Base-by-base conservation (phyloP, 768 basidiomycete genomes). In the Hydnomerulius pinastri region DNA sequence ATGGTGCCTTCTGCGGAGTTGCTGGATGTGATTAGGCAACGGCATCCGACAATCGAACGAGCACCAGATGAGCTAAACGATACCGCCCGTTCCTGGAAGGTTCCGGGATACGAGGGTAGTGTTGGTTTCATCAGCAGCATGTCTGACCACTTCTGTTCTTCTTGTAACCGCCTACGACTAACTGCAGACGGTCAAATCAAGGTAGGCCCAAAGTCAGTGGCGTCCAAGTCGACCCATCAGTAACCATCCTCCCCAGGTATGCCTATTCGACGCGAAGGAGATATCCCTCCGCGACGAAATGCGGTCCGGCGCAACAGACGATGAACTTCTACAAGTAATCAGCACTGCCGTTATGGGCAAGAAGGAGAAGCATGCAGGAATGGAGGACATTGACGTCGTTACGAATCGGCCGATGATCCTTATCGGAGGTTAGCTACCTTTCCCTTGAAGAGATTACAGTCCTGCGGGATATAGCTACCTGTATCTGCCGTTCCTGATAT, bases 161-260 rank as follows among this genome's bases (percentile, higher is more conserved):
- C 85, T 1, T 95, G 92, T 71, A 92, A 91, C 60, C 79, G 92
- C 49, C 73, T 94, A 43, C 77, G 92, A 35, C 74, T 95, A 39
- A 93, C 90, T n/a, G 87, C 91, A 11, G 92, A 95, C 59, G 92
- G 93, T 6, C 82, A 93, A 63, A 89, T 95, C 58, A 95, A 95
- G 78, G 90, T 81, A 54, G 53, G 63, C 27, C 36, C 45, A 41
- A 43, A 38, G 5, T 39, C 10, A 27, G 20, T 48, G 18, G 21
- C 20, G 4, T 44, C 8, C 24, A 24, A 41, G 24, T 38, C 41
- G 18, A 48, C 36, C 48, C 27, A 45, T 23, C 40, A 9, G n/a
- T 33, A 43, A 27, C 40, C n/a, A 11, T 12, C n/a, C n/a, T n/a
- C n/a, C n/a, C n/a, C 58, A 92, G 91, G 91, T 94, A 32, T 94